Evolutionary conservation across 257 asterid species (phyloP).

Genomic region (Lycium barbarum): DNA sequence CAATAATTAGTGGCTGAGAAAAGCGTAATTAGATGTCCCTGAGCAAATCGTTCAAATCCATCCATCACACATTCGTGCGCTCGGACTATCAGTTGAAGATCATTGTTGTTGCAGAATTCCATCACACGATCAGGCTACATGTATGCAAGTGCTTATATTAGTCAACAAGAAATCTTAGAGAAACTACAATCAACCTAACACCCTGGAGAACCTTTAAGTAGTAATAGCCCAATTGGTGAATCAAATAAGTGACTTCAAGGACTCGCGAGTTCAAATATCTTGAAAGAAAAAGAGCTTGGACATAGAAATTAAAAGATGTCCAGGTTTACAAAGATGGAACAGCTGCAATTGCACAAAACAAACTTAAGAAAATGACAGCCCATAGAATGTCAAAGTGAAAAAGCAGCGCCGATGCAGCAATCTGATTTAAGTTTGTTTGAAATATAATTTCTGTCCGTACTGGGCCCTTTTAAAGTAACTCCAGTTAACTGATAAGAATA

Average conservation of each 20-base stretch:
- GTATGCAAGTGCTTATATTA: constrained; percentile 27
- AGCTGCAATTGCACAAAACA: constrained; percentile 9
- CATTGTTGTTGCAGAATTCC: constrained; percentile 98
- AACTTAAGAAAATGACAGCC: constrained; percentile 22
- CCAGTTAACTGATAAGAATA: neutral
- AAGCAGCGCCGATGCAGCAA: neutral
- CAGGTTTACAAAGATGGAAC: neutral
- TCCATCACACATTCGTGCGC: constrained; percentile 99
- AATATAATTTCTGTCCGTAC: neutral
- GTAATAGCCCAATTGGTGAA: neutral
- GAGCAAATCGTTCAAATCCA: constrained; percentile 99
- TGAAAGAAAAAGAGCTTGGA: neutral
- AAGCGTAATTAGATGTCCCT: constrained; percentile 95
- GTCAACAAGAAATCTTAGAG: neutral
- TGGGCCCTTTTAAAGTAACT: constrained; percentile 5
- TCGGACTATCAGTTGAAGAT: constrained; percentile 93
- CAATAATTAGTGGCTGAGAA: constrained; percentile 99
- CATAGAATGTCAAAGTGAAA: neutral
- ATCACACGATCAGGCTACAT: constrained; percentile 97
- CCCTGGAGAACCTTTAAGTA: neutral
- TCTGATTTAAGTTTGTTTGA: neutral
- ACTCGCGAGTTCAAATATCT: neutral
- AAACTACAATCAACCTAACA: constrained; percentile 5
- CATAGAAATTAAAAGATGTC: neutral
- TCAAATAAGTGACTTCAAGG: constrained; percentile 16